A percentile compares a stretch with the other conserved stretches of the same genome.
phyloP scores from a whole-genome alignment of 2,329 filamentous ascomycete genomes.

The Biscogniauxia sp. region DNA sequence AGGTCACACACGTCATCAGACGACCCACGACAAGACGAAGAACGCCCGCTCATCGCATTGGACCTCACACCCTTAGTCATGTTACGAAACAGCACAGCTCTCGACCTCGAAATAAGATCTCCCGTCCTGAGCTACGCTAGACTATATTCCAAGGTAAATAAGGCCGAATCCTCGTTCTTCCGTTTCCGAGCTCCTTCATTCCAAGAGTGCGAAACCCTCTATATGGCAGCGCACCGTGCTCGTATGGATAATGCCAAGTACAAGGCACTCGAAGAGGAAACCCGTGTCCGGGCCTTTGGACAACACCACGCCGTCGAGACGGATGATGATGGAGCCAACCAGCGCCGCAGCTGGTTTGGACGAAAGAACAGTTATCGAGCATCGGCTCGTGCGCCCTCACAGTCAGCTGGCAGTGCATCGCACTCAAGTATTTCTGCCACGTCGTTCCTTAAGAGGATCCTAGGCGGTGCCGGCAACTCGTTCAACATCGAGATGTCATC shows the following conservation, averaged over 20 bases:
- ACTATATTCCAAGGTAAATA: slow-evolving; percentile 64
- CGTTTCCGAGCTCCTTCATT: slow-evolving; percentile 82
- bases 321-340: slow-evolving; percentile 46
- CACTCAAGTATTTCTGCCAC: slow-evolving; percentile 61
- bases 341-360: slow-evolving; percentile 57
- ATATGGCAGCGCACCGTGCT: slow-evolving; percentile 81
- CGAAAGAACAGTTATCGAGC: slow-evolving; percentile 64
- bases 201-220: slow-evolving; percentile 77
- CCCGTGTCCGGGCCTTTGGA: slow-evolving; percentile 69
- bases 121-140: slow-evolving; percentile 62
- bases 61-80: slow-evolving; percentile 90
- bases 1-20: slow-evolving; percentile 35
- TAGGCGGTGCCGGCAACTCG: slow-evolving; percentile 62
- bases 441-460: slow-evolving; percentile 78
- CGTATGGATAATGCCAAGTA: slow-evolving; percentile 93
- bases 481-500: slow-evolving; percentile 85
- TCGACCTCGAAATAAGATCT: slow-evolving; percentile 92
- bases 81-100: slow-evolving; percentile 82
- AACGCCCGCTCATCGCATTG: slow-evolving; percentile 60
- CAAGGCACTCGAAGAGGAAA: slow-evolving; percentile 65
- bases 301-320: slow-evolving; percentile 50
- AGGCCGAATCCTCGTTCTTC: slow-evolving; percentile 68
- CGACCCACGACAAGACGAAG: slow-evolving; percentile 34
- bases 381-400: slow-evolving; percentile 58
- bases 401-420: slow-evolving; percentile 69